Evolutionary conservation across 2,329 filamentous ascomycete genomes (phyloP).

Genomic region (Fusarium phyllophilum): DNA sequence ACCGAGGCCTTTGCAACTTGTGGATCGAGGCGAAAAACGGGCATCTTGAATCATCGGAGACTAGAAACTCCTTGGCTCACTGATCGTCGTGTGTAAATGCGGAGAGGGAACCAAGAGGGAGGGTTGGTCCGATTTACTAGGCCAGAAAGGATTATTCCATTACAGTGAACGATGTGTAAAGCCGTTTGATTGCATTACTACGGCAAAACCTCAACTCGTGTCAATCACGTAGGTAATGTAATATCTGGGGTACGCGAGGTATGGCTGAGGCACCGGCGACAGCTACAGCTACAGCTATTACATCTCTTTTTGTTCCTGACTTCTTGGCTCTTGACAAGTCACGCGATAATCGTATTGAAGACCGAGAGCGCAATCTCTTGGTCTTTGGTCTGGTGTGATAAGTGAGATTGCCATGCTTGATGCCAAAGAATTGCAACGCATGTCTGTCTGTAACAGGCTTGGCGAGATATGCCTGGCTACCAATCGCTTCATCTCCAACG

Average conservation of each 20-base stretch:
- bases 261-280: conserved; percentile 33
- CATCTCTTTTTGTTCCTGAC: not conserved
- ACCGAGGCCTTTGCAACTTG: not conserved
- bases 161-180: conserved; percentile 37
- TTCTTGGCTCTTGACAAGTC: conserved; percentile 6
- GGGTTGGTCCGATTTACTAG: conserved; percentile 4
- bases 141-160: conserved; percentile 25
- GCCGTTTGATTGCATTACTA: conserved; percentile 34
- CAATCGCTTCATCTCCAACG: not conserved
- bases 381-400: not conserved
- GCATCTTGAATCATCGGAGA: conserved; percentile 20
- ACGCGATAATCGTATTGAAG: not conserved
- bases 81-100: conserved; percentile 29
- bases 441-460: conserved; percentile 27
- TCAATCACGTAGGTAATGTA: not conserved
- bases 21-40: conserved; percentile 4
- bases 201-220: conserved; percentile 5
- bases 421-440: not conserved
- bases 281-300: not conserved
- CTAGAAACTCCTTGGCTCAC: conserved; percentile 10
- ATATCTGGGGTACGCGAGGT: conserved; percentile 9
- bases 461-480: conserved; percentile 9
- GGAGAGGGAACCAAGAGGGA: conserved; percentile 19
- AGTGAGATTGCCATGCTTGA: not conserved
- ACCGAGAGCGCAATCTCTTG: not conserved